Evolutionary conservation across 192 early-diverging fungal genomes (phyloP).

Genomic region (Backusella macrospora): DNA sequence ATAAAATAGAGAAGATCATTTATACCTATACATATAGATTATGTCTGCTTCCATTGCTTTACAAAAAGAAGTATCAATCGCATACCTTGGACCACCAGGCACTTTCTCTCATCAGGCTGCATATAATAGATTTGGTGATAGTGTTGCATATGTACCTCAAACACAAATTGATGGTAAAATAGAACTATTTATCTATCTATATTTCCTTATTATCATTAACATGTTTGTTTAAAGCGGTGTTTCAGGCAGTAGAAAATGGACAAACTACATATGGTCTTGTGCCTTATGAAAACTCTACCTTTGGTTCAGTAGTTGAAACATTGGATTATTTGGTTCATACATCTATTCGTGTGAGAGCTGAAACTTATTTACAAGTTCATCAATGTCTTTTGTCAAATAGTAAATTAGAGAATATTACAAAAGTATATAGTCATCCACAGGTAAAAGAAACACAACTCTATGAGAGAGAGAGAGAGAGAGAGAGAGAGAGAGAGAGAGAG

Average conservation of each 20-base stretch:
- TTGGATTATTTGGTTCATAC: slow-evolving; percentile 77
- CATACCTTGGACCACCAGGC: slow-evolving; percentile 89
- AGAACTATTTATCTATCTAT: too few species aligned
- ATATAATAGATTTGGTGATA: slow-evolving; percentile 78
- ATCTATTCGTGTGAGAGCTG: slow-evolving; percentile 72
- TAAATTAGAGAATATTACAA: slow-evolving; percentile 67
- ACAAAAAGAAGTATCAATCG: slow-evolving; percentile 79
- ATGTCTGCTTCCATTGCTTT: slow-evolving; percentile 90
- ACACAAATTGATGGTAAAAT: slow-evolving; percentile 57
- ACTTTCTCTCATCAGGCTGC: slow-evolving; percentile 91
- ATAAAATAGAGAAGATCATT: background rate
- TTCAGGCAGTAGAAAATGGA: slow-evolving; percentile 74
- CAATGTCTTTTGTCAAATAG: slow-evolving; percentile 80
- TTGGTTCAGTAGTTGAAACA: slow-evolving; percentile 83
- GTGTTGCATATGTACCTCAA: slow-evolving; percentile 70
- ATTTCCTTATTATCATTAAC: background rate
- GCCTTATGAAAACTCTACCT: slow-evolving; percentile 94
- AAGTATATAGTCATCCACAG: slow-evolving; percentile 75
- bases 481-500: too few species aligned
- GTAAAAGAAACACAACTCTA: too few species aligned
- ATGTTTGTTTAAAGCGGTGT: slow-evolving; percentile 59
- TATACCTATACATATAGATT: slow-evolving; percentile 51
- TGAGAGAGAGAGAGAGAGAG: too few species aligned
- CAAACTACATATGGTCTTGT: slow-evolving; percentile 87
- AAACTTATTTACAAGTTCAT: slow-evolving; percentile 80